A percentile compares a stretch with the other conserved stretches of the same genome.
These are phyloP conservation scores for Xanthoconium separans DNA, from an alignment of 1,284 basidiomycete genomes.

Conservation along the genomic window DNA sequence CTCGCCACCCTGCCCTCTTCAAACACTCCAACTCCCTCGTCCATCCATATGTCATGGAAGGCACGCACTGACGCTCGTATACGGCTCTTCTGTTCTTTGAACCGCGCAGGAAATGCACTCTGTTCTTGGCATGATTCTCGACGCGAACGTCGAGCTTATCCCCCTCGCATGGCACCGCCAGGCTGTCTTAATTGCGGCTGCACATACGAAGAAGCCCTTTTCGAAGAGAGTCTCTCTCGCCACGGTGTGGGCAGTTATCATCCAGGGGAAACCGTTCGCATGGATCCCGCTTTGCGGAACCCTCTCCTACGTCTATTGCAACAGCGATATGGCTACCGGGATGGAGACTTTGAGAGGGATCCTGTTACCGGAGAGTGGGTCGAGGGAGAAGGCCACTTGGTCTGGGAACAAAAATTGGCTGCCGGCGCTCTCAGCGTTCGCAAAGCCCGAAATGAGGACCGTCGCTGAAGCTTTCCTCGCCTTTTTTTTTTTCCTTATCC, in stretches of 20 bases:
- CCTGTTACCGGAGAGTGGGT: conserved; percentile 59
- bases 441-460: conserved; percentile 35
- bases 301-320: conserved; percentile 70
- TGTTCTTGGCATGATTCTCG: conserved; percentile 87
- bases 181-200: conserved; percentile 82
- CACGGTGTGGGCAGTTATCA: conserved; percentile 77
- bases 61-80: conserved; percentile 67
- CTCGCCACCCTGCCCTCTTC: conserved; percentile 13
- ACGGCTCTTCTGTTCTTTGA: conserved; percentile 73
- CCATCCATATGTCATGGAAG: conserved; percentile 58
- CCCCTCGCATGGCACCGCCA: conserved; percentile 76
- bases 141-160: conserved; percentile 70
- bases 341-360: conserved; percentile 79
- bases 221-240: conserved; percentile 77
- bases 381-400: conserved; percentile 56
- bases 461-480: conserved; percentile 20
- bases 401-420: conserved; percentile 60
- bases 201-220: conserved; percentile 76
- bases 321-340: conserved; percentile 71
- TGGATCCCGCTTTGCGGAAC: conserved; percentile 81
- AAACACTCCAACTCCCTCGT: conserved; percentile 40
- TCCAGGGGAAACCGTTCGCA: conserved; percentile 79
- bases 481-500: neutral
- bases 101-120: conserved; percentile 80
- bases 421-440: conserved; percentile 38